Evolutionary conservation across 192 early-diverging fungal genomes (phyloP), one percentile per base, ranked within the genome.

Genomic region (Backusella morwellensis): DNA sequence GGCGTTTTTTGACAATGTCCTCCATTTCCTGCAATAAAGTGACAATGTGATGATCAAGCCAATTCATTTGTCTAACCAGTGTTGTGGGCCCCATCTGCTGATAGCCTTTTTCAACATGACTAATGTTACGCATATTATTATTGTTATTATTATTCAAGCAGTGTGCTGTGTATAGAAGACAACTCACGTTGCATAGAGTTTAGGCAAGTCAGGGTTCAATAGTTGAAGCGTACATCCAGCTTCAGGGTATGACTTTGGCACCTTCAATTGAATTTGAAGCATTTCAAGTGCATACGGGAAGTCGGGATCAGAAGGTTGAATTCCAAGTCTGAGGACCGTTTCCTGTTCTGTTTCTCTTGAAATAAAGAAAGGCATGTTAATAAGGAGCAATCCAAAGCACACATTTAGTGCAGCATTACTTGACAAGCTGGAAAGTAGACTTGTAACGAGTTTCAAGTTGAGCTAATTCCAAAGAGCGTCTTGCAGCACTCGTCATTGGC

Each of bases 231-330:
- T 68, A 54, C 83, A 84, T 7, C 36, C 69, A 9, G 87, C 90
- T 4, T 29, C 34, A 14, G 82, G 82, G 63, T 93, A 92, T 35
- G 66, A 38, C 3, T 71, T 70, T 1, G 94, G 93, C 1, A 95
- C 80, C 5, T 77, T 73, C 19, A 95, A 77, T 29, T 86, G 88
- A 42, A 94, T 35, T 52, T 87, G 78, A 21, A 95, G 78, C 15
- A 80, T 75, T 38, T 88, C 80, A 35, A 95, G 82, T 59, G 93
- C 93, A 73, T 85, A 95, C 14, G 94, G 93, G 67, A 95, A 95
- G 71, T 95, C 94, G 26, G 94, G 94, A 54, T 95, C 93, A 41
- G 81, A 81, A 17, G 88, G 88, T 17, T 47, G 36, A 38, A 84
- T 59, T 11, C 73, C 78, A 14, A 83, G 38, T 74, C 75, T 67